phyloP scores from a whole-genome alignment of 225 moss, liverwort and hornwort species.

The Pseudisothecium myosuroides region DNA sequence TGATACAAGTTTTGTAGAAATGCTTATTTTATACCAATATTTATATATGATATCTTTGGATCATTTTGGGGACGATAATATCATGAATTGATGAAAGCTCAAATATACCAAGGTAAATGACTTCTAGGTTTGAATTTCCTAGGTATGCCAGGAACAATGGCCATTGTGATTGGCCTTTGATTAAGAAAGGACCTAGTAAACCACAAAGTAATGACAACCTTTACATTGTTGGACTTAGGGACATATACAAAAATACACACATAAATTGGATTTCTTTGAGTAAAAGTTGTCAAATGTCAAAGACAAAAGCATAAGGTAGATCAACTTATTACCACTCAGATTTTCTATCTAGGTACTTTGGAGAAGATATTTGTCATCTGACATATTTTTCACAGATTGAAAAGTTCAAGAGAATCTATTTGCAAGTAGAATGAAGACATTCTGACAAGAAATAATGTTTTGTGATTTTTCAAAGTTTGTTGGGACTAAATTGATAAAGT shows the following conservation, averaged over 20 bases:
- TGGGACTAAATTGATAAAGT: neutral
- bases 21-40: neutral
- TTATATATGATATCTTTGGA: neutral
- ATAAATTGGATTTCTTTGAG: neutral
- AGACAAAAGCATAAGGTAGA: neutral
- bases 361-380: neutral
- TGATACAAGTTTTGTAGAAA: neutral
- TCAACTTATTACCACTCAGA: too few relatives aligned
- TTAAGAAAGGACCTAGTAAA: too few relatives aligned
- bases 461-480: neutral
- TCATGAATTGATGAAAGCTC: neutral
- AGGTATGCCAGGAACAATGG: too few relatives aligned
- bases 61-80: neutral
- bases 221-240: too few relatives aligned
- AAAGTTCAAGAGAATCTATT: neutral
- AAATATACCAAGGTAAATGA: neutral
- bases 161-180: too few relatives aligned
- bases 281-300: neutral
- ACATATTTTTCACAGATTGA: neutral
- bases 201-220: too few relatives aligned
- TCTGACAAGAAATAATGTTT: rapidly evolving
- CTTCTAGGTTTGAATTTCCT: neutral
- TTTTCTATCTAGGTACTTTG: too few relatives aligned
- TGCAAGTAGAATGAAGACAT: neutral
- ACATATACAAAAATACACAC: neutral